Conservation (phyloP, 495 filamentous ascomycete species). For the Bathelium albidoporum region DNA sequence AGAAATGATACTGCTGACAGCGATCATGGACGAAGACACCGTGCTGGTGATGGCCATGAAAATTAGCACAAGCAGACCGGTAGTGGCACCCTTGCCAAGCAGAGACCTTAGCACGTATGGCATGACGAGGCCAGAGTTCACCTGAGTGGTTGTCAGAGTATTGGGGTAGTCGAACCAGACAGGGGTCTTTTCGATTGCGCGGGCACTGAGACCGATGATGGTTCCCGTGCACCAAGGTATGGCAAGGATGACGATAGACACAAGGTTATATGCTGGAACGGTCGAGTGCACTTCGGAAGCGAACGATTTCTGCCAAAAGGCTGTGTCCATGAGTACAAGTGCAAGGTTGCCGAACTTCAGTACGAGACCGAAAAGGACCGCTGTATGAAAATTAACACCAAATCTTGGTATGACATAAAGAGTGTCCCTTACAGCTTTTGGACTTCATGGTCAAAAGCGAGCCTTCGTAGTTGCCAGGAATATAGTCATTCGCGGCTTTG, state of each 20-base stretch:
- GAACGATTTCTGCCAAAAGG: conserved; percentile 41
- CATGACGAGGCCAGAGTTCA: conserved; percentile 14
- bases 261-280: conserved; percentile 30
- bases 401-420: background rate
- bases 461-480: conserved; percentile 19
- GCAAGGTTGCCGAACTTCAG: conserved; percentile 21
- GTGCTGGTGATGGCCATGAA: conserved; percentile 27
- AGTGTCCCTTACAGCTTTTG: conserved; percentile 9
- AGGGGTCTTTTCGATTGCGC: conserved; percentile 13
- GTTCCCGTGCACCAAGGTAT: conserved; percentile 15
- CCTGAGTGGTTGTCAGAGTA: conserved; percentile 10
- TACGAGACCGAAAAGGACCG: conserved; percentile 19
- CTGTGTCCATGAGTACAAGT: conserved; percentile 34
- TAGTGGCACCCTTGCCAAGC: conserved; percentile 14
- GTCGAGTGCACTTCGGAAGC: conserved; percentile 23
- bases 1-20: conserved; percentile 38
- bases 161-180: conserved; percentile 11
- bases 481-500: conserved; percentile 12
- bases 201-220: conserved; percentile 14
- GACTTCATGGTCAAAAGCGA: conserved; percentile 22
- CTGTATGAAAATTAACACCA: background rate
- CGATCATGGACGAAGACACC: conserved; percentile 38
- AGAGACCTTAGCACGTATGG: conserved; percentile 12
- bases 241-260: conserved; percentile 11
- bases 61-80: conserved; percentile 11